Conservation (phyloP, 208 protist genomes). For the Trichomonas vaginalis region DNA sequence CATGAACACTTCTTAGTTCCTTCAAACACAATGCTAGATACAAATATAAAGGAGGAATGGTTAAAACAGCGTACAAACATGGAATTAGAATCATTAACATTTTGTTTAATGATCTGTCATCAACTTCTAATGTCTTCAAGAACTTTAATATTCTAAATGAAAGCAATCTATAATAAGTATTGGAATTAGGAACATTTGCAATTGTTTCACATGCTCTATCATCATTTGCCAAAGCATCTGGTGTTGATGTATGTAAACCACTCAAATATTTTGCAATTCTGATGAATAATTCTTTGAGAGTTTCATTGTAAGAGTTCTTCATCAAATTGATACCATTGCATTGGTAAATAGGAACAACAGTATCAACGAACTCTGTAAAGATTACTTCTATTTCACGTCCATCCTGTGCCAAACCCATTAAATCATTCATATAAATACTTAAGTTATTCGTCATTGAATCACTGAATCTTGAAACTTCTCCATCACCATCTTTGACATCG, state of each 20-base stretch:
- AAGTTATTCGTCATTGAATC: neutral
- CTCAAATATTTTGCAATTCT: neutral
- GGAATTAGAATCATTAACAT: neutral
- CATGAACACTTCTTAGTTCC: neutral
- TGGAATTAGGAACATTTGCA: neutral
- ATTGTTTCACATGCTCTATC: neutral
- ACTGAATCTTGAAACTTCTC: neutral
- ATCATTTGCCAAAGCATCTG: neutral
- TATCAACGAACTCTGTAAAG: neutral
- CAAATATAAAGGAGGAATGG: neutral
- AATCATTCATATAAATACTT: neutral
- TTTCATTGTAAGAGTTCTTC: neutral
- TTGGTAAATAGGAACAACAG: neutral
- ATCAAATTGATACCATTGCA: neutral
- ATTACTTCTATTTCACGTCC: neutral
- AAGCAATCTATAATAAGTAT: neutral
- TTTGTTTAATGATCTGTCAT: neutral
- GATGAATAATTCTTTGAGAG: neutral
- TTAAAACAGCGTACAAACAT: neutral
- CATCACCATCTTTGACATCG: neutral
- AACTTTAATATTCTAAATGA: neutral
- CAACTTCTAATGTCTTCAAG: neutral
- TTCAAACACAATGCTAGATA: neutral
- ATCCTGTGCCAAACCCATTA: neutral
- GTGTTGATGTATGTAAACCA: neutral